phyloP scores from a whole-genome alignment of 1,139 yeast species.

The Pichia sp. region DNA sequence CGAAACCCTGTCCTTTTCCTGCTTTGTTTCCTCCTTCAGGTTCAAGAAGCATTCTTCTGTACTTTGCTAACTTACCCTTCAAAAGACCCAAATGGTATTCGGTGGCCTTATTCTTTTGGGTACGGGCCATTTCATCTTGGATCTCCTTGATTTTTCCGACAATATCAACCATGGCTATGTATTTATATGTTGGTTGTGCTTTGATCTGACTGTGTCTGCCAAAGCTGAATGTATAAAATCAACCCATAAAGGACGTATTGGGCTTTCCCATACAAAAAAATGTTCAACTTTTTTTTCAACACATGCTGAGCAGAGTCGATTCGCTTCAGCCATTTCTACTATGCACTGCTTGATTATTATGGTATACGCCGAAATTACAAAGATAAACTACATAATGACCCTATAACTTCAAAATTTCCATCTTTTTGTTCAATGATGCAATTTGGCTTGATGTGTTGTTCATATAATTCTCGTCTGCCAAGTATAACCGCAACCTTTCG shows the following conservation, averaged over 20 bases:
- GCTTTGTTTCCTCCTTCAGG: slow-evolving; percentile 73
- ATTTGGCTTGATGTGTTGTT: slow-evolving; percentile 12
- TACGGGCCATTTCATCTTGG: slow-evolving; percentile 90
- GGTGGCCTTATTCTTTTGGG: slow-evolving; percentile 97
- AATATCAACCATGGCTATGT: slow-evolving; percentile 30
- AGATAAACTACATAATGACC: neutral
- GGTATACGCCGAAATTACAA: too few relatives aligned
- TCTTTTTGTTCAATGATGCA: slow-evolving; percentile 11
- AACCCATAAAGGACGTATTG: too few relatives aligned
- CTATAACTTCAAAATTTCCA: slow-evolving; percentile 12
- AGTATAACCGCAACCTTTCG: slow-evolving; percentile 62
- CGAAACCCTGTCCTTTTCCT: slow-evolving; percentile 80
- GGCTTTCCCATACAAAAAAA: neutral
- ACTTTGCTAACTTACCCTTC: slow-evolving; percentile 94
- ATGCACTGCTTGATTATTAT: too few relatives aligned
- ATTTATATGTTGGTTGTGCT: neutral
- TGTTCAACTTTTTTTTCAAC: neutral
- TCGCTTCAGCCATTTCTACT: too few relatives aligned
- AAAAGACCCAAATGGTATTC: slow-evolving; percentile 93
- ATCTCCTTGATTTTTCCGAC: slow-evolving; percentile 82
- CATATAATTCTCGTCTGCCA: slow-evolving; percentile 52
- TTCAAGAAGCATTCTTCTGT: slow-evolving; percentile 86
- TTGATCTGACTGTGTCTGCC: too few relatives aligned
- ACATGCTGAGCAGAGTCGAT: neutral
- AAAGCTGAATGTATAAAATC: too few relatives aligned